Evolutionary conservation across 2,329 filamentous ascomycete species (phyloP).

Genomic region (Tolypocladium inflatum): DNA sequence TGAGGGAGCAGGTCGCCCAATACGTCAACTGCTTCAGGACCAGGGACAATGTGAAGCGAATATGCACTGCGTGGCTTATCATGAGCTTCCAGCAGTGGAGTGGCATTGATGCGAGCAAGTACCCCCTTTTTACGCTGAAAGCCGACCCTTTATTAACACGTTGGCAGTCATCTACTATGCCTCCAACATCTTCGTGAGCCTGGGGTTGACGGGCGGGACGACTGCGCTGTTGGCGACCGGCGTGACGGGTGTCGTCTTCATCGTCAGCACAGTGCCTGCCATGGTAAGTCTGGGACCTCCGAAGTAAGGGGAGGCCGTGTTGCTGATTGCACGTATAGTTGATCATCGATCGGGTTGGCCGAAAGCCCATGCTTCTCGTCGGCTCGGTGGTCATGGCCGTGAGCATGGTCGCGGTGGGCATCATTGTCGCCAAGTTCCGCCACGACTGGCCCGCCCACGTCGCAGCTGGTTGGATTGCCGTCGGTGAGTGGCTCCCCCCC

Average conservation of each 20-base stretch:
- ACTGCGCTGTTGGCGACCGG: conserved; percentile 57
- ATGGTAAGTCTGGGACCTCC: conserved; percentile 11
- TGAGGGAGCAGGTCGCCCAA: conserved; percentile 35
- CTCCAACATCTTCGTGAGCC: conserved; percentile 51
- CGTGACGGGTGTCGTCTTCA: conserved; percentile 62
- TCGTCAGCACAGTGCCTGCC: conserved; percentile 25
- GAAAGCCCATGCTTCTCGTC: not conserved
- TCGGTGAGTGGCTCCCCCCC: conserved; percentile 7
- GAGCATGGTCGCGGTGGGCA: conserved; percentile 27
- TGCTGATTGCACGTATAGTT: not conserved
- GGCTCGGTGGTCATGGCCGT: conserved; percentile 17
- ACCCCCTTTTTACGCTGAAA: not conserved
- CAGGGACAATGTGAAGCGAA: conserved; percentile 49
- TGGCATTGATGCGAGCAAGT: conserved; percentile 34
- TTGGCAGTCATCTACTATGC: conserved; percentile 30
- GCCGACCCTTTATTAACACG: not conserved
- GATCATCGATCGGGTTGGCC: conserved; percentile 29
- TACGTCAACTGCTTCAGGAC: conserved; percentile 37
- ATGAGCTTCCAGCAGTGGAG: conserved; percentile 25
- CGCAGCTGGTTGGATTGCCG: conserved; percentile 20
- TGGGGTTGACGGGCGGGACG: conserved; percentile 43
- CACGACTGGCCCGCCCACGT: conserved; percentile 24
- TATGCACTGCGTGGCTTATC: conserved; percentile 52
- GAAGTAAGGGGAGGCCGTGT: accelerated
- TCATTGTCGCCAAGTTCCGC: conserved; percentile 28